Conservation (phyloP, 2,329 filamentous ascomycete species). For the Pestalotiopsis sp. region DNA sequence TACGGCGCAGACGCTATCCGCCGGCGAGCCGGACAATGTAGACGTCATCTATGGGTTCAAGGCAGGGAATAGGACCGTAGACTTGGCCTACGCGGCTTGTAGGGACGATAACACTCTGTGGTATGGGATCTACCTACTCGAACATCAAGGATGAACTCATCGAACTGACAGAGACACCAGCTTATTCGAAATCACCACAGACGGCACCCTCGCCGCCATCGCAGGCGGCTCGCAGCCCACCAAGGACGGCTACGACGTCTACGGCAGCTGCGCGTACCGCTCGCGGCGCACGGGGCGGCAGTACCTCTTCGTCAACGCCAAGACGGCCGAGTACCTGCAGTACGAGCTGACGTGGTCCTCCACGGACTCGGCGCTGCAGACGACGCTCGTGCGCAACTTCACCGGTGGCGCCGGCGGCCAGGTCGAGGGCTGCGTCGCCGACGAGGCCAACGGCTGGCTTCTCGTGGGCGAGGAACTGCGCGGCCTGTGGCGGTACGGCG, state of each 20-base stretch:
- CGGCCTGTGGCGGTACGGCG: conserved; percentile 54
- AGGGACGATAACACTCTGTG: conserved; percentile 54
- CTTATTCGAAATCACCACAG: conserved; percentile 50
- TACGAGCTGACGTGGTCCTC: conserved; percentile 48
- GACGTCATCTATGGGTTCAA: conserved; percentile 54
- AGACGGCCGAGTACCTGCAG: conserved; percentile 55
- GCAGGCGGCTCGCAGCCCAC: conserved; percentile 49
- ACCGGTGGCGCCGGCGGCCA: conserved; percentile 53
- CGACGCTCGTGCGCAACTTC: conserved; percentile 52
- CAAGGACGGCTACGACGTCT: conserved; percentile 47
- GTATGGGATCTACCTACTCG: conserved; percentile 33
- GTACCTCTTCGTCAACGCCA: conserved; percentile 58
- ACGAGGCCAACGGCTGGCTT: conserved; percentile 52
- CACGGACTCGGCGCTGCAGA: conserved; percentile 45
- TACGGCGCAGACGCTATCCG: conserved; percentile 44
- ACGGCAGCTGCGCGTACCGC: conserved; percentile 55
- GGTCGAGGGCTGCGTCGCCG: conserved; percentile 56
- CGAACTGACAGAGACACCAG: neutral
- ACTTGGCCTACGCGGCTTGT: conserved; percentile 54
- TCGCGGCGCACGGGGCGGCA: conserved; percentile 49
- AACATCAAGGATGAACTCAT: neutral
- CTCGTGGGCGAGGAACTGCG: conserved; percentile 55
- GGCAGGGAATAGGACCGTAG: conserved; percentile 43
- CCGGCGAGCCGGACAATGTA: conserved; percentile 55
- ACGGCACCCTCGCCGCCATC: conserved; percentile 45